phyloP scores from a whole-genome alignment of 2,329 filamentous ascomycete species.

The Fusarium sambucinum region DNA sequence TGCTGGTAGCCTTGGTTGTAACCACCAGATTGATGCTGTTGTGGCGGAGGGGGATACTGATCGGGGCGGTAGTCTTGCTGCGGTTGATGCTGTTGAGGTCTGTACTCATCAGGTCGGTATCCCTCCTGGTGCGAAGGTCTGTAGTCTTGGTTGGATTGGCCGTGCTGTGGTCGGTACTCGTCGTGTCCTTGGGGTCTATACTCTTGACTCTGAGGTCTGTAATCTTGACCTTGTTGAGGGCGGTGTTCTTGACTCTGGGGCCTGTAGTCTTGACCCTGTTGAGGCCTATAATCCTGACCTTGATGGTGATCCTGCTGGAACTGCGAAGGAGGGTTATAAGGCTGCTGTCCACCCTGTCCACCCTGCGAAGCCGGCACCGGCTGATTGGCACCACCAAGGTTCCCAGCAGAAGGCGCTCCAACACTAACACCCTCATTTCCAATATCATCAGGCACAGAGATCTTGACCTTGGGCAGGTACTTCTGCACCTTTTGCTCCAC shows the following conservation, averaged over 20 bases:
- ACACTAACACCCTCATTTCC: slow-evolving; percentile 61
- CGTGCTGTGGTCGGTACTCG: slow-evolving; percentile 16
- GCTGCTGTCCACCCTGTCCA: slow-evolving; percentile 44
- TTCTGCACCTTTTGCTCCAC: slow-evolving; percentile 61
- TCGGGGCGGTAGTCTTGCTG: slow-evolving; percentile 43
- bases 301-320: slow-evolving; percentile 39
- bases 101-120: slow-evolving; percentile 24
- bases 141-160: slow-evolving; percentile 19
- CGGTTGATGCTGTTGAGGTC: slow-evolving; percentile 30
- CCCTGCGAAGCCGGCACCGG: slow-evolving; percentile 42
- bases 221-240: slow-evolving; percentile 11
- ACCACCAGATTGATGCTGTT: slow-evolving; percentile 35
- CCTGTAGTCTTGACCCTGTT: slow-evolving; percentile 32
- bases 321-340: slow-evolving; percentile 44
- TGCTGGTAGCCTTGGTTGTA: slow-evolving; percentile 37
- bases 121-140: slow-evolving; percentile 19
- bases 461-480: slow-evolving; percentile 61
- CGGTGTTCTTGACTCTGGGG: slow-evolving; percentile 20
- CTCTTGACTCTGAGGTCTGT: slow-evolving; percentile 12
- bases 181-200: slow-evolving; percentile 17
- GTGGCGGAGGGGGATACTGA: slow-evolving; percentile 31
- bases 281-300: slow-evolving; percentile 5
- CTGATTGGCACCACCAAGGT: slow-evolving; percentile 52
- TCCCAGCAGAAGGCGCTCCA: slow-evolving; percentile 52
- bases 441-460: slow-evolving; percentile 60